Conservation (phyloP, 129 eudicot genomes). For the carrot (Daucus carota) region DNA sequence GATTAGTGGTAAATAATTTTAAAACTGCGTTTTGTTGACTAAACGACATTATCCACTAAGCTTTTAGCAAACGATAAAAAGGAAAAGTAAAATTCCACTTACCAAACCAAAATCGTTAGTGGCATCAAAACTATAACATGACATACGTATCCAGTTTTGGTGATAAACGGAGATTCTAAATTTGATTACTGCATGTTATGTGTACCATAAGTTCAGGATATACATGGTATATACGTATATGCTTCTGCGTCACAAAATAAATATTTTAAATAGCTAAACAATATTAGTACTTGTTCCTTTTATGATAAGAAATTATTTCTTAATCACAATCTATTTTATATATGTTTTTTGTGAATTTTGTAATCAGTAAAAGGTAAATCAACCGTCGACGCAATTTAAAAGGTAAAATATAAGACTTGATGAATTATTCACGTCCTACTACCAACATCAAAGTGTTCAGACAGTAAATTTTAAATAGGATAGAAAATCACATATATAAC, state of each 20-base stretch:
- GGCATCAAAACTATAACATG: not conserved
- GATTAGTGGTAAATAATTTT: not conserved
- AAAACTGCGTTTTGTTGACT: not conserved
- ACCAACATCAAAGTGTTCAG: too few species aligned
- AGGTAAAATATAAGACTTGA: too few species aligned
- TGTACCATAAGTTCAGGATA: not conserved
- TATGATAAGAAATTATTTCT: too few species aligned
- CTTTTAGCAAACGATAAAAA: not conserved
- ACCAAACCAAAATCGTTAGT: not conserved
- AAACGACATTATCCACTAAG: constrained; percentile 5
- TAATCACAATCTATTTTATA: too few species aligned
- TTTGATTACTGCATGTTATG: not conserved
- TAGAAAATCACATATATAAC: not conserved
- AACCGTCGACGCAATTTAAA: too few species aligned
- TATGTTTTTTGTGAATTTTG: too few species aligned
- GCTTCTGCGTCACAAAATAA: too few species aligned
- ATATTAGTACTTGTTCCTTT: too few species aligned
- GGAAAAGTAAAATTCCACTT: not conserved
- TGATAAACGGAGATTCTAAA: not conserved
- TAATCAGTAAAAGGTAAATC: too few species aligned
- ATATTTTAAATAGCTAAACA: too few species aligned
- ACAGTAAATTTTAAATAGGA: too few species aligned
- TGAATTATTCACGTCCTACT: too few species aligned
- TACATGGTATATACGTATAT: not conserved
- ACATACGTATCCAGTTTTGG: not conserved